Conservation (phyloP, 1,284 basidiomycete species). For the Leccinum solheimii region DNA sequence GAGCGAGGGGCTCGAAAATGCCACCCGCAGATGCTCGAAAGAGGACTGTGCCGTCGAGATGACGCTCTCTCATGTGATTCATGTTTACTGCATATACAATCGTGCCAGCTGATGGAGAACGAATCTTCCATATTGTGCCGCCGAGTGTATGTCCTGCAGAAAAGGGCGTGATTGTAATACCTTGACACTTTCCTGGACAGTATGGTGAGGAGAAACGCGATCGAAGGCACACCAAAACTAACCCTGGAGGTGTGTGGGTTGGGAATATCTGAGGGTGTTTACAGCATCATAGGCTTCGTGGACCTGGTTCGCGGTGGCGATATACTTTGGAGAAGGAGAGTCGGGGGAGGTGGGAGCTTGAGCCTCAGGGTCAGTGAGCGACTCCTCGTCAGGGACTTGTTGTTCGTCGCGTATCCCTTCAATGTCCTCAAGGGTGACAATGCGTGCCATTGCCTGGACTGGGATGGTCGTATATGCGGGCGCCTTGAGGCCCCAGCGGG, state of each 20-base stretch:
- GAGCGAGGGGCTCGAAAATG: constrained; percentile 83
- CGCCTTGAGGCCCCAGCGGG: constrained; percentile 85
- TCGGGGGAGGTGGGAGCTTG: constrained; percentile 14
- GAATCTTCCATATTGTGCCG: constrained; percentile 98
- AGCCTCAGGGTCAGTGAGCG: constrained; percentile 19
- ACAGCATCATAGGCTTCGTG: constrained; percentile 93
- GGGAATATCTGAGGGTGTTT: constrained; percentile 91
- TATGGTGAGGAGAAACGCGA: constrained; percentile 8
- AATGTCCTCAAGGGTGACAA: constrained; percentile 83
- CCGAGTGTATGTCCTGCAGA: constrained; percentile 95
- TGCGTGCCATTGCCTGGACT: constrained; percentile 93
- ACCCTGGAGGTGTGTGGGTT: constrained; percentile 95
- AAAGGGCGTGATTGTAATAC: constrained; percentile 94
- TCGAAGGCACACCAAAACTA: constrained; percentile 24
- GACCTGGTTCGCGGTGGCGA: constrained; percentile 83
- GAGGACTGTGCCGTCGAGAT: constrained; percentile 92
- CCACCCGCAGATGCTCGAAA: constrained; percentile 70
- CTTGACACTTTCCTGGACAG: constrained; percentile 77
- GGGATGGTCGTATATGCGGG: constrained; percentile 97
- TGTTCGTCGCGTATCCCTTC: constrained; percentile 80
- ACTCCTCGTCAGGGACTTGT: constrained; percentile 51
- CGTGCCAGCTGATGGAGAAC: constrained; percentile 94
- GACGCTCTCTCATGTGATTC: constrained; percentile 96
- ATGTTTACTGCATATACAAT: constrained; percentile 95
- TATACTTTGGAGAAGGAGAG: constrained; percentile 50